A percentile compares a stretch with the other conserved stretches of the same genome.
phyloP scores from a whole-genome alignment of 108 stramenopile genomes.

The Skeletonema tropicum region DNA sequence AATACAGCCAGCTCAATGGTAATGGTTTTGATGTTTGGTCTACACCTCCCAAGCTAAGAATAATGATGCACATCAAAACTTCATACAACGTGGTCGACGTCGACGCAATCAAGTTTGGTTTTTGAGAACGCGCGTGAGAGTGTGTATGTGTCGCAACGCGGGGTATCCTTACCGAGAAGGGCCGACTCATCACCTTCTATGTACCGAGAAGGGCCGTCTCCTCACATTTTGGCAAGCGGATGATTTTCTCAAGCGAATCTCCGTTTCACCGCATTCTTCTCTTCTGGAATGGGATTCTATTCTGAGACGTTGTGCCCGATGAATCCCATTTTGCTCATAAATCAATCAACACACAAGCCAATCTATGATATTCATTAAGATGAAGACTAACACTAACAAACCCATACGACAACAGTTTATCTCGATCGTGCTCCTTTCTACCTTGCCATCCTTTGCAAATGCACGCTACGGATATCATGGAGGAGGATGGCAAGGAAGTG shows the following conservation, averaged over 20 bases:
- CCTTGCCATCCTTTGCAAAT: not conserved
- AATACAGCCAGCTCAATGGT: too few relatives aligned
- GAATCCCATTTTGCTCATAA: conserved; percentile 1
- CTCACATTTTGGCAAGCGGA: too few relatives aligned
- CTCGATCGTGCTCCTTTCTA: not conserved
- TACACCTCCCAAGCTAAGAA: too few relatives aligned
- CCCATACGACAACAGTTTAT: not conserved
- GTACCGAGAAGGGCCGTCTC: too few relatives aligned
- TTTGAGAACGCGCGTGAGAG: too few relatives aligned
- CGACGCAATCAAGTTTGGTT: too few relatives aligned
- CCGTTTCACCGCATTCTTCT: not conserved
- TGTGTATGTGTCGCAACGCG: too few relatives aligned
- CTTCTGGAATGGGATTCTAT: not conserved
- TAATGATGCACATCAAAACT: too few relatives aligned
- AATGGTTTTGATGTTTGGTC: too few relatives aligned
- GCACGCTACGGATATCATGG: conserved; percentile 6
- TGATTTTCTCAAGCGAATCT: not conserved
- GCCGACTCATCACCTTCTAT: too few relatives aligned
- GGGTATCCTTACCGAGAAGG: too few relatives aligned
- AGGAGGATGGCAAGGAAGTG: conserved; percentile 3
- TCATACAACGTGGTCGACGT: too few relatives aligned
- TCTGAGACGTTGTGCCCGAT: not conserved
- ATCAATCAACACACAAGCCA: not conserved
- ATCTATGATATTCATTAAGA: not conserved
- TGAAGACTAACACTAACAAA: not conserved